Base-by-base conservation (phyloP, 2,329 filamentous ascomycete genomes). In the Nothophaeocryptopus gaeumannii region DNA sequence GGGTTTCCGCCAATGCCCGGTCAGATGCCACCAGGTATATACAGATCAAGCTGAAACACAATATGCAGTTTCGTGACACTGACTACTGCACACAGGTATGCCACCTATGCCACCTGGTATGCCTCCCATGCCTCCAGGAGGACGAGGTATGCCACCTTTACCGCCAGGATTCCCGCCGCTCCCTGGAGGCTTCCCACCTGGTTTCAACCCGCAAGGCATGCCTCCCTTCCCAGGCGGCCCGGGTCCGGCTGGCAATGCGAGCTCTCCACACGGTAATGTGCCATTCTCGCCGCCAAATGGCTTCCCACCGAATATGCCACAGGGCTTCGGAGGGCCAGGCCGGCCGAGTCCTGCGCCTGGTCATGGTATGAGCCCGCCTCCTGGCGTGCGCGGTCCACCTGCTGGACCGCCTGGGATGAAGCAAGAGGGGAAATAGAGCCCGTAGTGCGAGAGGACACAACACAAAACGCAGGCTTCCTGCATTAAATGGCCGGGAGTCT, bases 121-220 rank as follows among this genome's bases (percentile, higher is more conserved):
- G 29, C 58, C 58, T 37, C 50, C 53, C 5, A 52, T 51, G 38
- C 50, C 47, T 13, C 58, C 58, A 32, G 58, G 54, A 35, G 59
- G 56, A 13, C 53, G 57, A 42, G 60, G 60, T 11, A 61, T 62
- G 56, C 61, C 59, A 14, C 55, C 53, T 3, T 47, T 60, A n/a
- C 70, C 68, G 39, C 68, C 71, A 16, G 65, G 64, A 9, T 66
- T 68, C 56, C 67, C 68, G 11, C 61, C 64, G 33, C 65, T 60
- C 16, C 71, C 69, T 1, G 70, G 70, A 53, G 60, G 54, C 37
- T 69, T 71, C 61, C 61, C 59, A 37, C 60, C 57, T 14, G 70
- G 68, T 8, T 62, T 63, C 44, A 69, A 70, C 63, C 61, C 60
- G 39, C 58, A 54, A 20, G 69, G 65, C 13, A 59, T 60, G 45